A percentile compares a stretch with the other conserved stretches of the same genome.
Evolutionary conservation across 129 eudicot genomes (phyloP).

Genomic region (Lactuca saligna): DNA sequence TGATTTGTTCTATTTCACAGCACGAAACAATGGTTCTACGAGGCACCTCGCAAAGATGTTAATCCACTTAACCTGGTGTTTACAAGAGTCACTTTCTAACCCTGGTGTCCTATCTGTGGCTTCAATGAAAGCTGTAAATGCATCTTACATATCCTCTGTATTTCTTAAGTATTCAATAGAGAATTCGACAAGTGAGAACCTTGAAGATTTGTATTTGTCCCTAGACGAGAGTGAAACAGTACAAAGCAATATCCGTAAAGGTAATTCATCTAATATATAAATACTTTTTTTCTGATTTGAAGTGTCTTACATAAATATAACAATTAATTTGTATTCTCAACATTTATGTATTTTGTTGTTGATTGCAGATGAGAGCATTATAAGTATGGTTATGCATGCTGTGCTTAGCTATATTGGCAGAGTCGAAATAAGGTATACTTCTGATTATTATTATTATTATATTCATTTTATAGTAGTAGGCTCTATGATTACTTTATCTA

Average conservation of each 20-base stretch:
- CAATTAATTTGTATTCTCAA: neutral
- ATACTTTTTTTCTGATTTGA: neutral
- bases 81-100: slow-evolving; percentile 69
- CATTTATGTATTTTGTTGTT: slow-evolving; percentile 13
- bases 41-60: slow-evolving; percentile 89
- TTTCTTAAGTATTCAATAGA: slow-evolving; percentile 79
- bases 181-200: slow-evolving; percentile 60
- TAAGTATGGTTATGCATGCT: slow-evolving; percentile 57
- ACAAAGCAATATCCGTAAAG: slow-evolving; percentile 56
- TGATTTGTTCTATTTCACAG: slow-evolving; percentile 44
- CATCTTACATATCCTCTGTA: slow-evolving; percentile 73
- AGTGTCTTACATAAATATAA: neutral
- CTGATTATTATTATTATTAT: slow-evolving; percentile 8
- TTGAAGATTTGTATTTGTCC: slow-evolving; percentile 65
- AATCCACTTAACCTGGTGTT: slow-evolving; percentile 77
- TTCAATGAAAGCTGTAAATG: slow-evolving; percentile 71
- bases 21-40: slow-evolving; percentile 67
- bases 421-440: slow-evolving; percentile 76
- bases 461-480: neutral
- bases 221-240: slow-evolving; percentile 61
- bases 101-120: slow-evolving; percentile 48
- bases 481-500: slow-evolving; percentile 13
- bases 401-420: slow-evolving; percentile 72
- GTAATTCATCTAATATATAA: slow-evolving; percentile 31
- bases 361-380: slow-evolving; percentile 57